Evolutionary conservation across 2,329 filamentous ascomycete genomes (phyloP).

Genomic region (Harringtonia aguacate): DNA sequence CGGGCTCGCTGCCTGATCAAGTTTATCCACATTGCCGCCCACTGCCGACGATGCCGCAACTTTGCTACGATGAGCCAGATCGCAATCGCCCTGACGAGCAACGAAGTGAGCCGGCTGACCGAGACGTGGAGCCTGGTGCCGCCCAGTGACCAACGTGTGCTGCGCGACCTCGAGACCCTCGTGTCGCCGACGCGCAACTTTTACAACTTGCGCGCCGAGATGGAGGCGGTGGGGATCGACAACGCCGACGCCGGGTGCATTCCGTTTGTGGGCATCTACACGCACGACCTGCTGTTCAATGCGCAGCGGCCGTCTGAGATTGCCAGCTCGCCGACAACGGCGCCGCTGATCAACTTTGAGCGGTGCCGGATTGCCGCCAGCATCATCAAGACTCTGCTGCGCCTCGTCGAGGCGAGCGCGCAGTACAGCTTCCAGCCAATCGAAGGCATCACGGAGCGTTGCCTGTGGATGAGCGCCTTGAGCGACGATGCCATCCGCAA

Average conservation of each 20-base stretch:
- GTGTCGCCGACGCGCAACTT: constrained; percentile 74
- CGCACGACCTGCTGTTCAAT: constrained; percentile 74
- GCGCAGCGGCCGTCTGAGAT: constrained; percentile 69
- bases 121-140: constrained; percentile 65
- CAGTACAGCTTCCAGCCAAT: constrained; percentile 65
- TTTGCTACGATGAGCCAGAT: constrained; percentile 79
- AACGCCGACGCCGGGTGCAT: constrained; percentile 62
- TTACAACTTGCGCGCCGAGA: constrained; percentile 63
- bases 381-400: constrained; percentile 68
- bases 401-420: constrained; percentile 69
- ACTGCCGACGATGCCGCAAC: constrained; percentile 67
- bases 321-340: constrained; percentile 51
- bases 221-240: constrained; percentile 52
- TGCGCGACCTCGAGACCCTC: constrained; percentile 59
- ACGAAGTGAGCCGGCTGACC: constrained; percentile 56
- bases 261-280: constrained; percentile 75
- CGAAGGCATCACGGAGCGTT: constrained; percentile 67
- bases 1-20: constrained; percentile 69
- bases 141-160: constrained; percentile 49
- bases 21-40: constrained; percentile 68
- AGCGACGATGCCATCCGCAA: constrained; percentile 62
- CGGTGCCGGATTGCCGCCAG: constrained; percentile 64
- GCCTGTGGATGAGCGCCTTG: constrained; percentile 75
- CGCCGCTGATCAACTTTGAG: constrained; percentile 74
- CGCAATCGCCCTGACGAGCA: constrained; percentile 63